phyloP scores from a whole-genome alignment of 495 filamentous ascomycete species.

The Talaromyces stipitatus region DNA sequence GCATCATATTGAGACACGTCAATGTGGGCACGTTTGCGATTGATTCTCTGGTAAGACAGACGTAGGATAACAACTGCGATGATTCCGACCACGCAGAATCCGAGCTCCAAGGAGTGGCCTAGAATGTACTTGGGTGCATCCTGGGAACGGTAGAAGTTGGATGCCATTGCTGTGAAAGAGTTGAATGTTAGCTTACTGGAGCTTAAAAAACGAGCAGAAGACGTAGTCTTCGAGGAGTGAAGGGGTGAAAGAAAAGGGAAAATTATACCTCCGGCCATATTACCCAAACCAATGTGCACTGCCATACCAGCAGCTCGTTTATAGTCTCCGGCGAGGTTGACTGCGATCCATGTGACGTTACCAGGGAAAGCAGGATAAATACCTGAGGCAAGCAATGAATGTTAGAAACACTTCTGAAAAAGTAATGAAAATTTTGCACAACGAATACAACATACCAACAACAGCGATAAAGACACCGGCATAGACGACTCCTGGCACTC shows the following conservation, averaged over 20 bases:
- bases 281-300: constrained; percentile 66
- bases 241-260: background rate
- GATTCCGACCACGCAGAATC: constrained; percentile 55
- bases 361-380: constrained; percentile 48
- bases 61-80: constrained; percentile 49
- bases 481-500: constrained; percentile 59
- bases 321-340: constrained; percentile 63
- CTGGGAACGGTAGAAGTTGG: constrained; percentile 64
- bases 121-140: constrained; percentile 59
- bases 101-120: constrained; percentile 63
- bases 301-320: constrained; percentile 70
- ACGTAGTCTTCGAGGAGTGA: too few species aligned
- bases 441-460: constrained; percentile 52
- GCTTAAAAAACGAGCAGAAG: background rate
- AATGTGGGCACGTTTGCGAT: constrained; percentile 49
- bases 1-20: constrained; percentile 35
- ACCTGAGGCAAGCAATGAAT: constrained; percentile 11
- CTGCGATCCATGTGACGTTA: constrained; percentile 62
- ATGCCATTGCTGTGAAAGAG: constrained; percentile 49
- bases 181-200: constrained; percentile 5
- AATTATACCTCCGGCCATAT: constrained; percentile 50
- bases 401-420: too few species aligned
- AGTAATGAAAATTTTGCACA: constrained; percentile 13
- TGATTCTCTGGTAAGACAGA: constrained; percentile 50
- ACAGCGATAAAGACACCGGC: constrained; percentile 67